Conservation (phyloP, 2,329 filamentous ascomycete species). For the Myriosclerotinia duriaeana region DNA sequence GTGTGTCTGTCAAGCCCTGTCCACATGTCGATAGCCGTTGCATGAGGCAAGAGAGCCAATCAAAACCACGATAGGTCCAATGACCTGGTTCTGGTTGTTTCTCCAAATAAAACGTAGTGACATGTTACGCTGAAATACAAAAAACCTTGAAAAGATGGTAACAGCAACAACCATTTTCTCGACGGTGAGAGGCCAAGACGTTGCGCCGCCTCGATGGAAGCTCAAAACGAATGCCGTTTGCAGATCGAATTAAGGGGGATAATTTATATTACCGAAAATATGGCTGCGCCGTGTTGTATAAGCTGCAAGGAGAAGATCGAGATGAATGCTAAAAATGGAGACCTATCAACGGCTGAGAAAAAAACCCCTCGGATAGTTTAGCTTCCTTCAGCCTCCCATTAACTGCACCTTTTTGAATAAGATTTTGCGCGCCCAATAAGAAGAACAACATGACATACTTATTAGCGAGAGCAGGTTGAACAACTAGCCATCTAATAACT, state of each 20-base stretch:
- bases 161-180: conserved; percentile 1
- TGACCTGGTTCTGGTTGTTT: conserved; percentile 29
- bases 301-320: conserved; percentile 8
- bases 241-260: conserved; percentile 16
- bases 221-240: neutral
- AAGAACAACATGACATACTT: neutral
- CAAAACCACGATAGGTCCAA: conserved; percentile 20
- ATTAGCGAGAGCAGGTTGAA: neutral
- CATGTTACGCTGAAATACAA: conserved; percentile 10
- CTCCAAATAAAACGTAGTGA: conserved; percentile 11
- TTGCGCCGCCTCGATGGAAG: conserved; percentile 13
- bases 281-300: conserved; percentile 1
- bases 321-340: neutral
- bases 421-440: neutral
- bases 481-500: neutral
- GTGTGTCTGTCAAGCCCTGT: conserved; percentile 10
- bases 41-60: conserved; percentile 11
- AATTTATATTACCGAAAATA: conserved; percentile 22
- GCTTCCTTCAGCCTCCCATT: neutral
- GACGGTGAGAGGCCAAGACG: neutral
- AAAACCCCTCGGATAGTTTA: conserved; percentile 1
- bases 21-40: conserved; percentile 4
- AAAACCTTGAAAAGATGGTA: conserved; percentile 8
- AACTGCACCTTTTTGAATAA: conserved; percentile 1
- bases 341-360: conserved; percentile 8